phyloP scores from a whole-genome alignment of 2,329 filamentous ascomycete species.

The Curvularia lunata region DNA sequence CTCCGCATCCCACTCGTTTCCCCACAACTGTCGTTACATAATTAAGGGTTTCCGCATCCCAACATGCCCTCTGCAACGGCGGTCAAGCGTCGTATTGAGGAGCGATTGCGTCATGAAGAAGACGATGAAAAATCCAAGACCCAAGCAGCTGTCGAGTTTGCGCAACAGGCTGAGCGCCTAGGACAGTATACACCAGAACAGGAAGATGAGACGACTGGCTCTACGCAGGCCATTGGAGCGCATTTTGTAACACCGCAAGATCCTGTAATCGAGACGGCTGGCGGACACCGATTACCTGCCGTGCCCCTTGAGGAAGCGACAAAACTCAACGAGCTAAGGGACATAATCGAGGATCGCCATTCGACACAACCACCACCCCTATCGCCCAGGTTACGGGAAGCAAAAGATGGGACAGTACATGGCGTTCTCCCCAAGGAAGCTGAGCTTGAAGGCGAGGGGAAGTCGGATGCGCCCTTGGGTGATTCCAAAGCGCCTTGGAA shows the following conservation, averaged over 20 bases:
- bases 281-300: constrained; percentile 70
- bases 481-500: constrained; percentile 65
- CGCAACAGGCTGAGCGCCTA: constrained; percentile 63
- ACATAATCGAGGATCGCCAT: constrained; percentile 55
- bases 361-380: constrained; percentile 39
- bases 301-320: constrained; percentile 74
- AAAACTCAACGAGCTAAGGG: constrained; percentile 69
- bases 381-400: constrained; percentile 43
- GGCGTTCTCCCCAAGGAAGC: constrained; percentile 38
- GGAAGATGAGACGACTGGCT: constrained; percentile 51
- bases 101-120: constrained; percentile 26
- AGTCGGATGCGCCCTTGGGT: constrained; percentile 55
- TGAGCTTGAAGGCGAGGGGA: constrained; percentile 47
- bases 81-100: constrained; percentile 21
- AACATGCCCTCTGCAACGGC: constrained; percentile 35
- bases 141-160: constrained; percentile 61
- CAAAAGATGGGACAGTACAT: constrained; percentile 53
- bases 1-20: constrained; percentile 24
- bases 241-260: constrained; percentile 70
- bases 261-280: constrained; percentile 71
- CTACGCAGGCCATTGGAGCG: constrained; percentile 66
- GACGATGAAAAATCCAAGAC: constrained; percentile 40
- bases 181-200: constrained; percentile 51
- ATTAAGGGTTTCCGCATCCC: constrained; percentile 9
- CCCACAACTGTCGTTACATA: constrained; percentile 32